Base-by-base conservation (phyloP, 129 eudicot genomes). In the Tagetes erecta region DNA sequence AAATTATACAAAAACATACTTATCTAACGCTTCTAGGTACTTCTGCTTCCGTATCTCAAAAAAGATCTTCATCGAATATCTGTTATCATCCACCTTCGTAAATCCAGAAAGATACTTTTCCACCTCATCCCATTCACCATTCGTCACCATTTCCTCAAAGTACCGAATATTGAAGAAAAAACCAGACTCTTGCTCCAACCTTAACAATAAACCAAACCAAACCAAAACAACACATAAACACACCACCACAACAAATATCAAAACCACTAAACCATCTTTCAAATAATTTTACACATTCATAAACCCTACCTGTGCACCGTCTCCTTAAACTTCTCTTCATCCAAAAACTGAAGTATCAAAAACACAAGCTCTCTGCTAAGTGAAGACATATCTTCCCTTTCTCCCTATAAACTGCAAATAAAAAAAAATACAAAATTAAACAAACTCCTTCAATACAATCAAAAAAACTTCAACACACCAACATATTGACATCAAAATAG, bases 121-220 rank as follows among this genome's bases (percentile, higher is more conserved):
- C 59, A 83, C 87, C 53, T 86, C 90, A 65, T 86, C 90, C 90
- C 90, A 86, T 13, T 83, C 85, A 3, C 90, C 90, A 80, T 79
- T 81, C 1, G 73, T 70, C 72, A 86, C 87, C 69, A 68, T 69
- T 73, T 86, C 87, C 65, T 86, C 90, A 71, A 86, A 86, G 65
- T 86, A 80, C 6, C 80, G 78, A 38, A 83, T 44, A 34, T 83
- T 86, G 66, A 86, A 86, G 79, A 39, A 86, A 51, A 86, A 80
- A 0, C 90, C 85, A 0, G 90, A 86, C 57, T 86, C 90, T 55
- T 77, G 76, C 78, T 86, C 90, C 52, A 86, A 62, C 45, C 90
- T 86, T 44, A 62, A 75, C 64, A 50, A 77, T 3, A 59, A 65
- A 78, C 27, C 68, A 69, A 59, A 69, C 20, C 55, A 52, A 72